Conservation (phyloP, 2,329 filamentous ascomycete genomes). For the Huntiella savannae region DNA sequence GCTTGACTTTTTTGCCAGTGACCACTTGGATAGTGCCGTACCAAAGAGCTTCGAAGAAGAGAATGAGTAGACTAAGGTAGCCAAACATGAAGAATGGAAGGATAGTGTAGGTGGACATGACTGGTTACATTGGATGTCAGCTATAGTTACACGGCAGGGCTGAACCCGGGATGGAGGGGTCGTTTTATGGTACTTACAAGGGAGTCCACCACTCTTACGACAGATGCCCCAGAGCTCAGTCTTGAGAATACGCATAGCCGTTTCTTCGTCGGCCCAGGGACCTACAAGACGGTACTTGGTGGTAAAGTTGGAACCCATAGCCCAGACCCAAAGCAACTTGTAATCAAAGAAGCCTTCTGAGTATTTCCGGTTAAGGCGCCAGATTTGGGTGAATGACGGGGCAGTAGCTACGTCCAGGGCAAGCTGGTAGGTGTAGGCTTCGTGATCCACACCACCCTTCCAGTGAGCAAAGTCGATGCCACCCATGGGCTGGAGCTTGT, state of each 20-base stretch:
- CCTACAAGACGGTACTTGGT: conserved; percentile 28
- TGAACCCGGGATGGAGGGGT: no score
- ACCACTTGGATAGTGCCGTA: background rate
- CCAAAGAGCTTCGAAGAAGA: conserved; percentile 14
- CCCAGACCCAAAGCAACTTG: conserved; percentile 23
- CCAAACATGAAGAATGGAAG: conserved; percentile 21
- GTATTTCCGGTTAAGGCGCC: conserved; percentile 13
- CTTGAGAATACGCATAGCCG: conserved; percentile 21
- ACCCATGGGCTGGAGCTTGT: conserved; percentile 20
- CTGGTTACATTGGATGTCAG: no score
- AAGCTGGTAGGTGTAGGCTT: conserved; percentile 30
- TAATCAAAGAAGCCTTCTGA: conserved; percentile 12
- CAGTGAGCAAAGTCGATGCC: conserved; percentile 18
- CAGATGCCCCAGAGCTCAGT: conserved; percentile 24
- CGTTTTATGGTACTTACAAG: conserved; percentile 18
- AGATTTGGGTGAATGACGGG: conserved; percentile 20
- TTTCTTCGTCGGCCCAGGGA: conserved; percentile 23
- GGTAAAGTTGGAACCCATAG: conserved; percentile 30
- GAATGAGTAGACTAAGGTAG: conserved; percentile 19
- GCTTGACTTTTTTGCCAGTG: background rate
- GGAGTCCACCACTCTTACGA: conserved; percentile 19
- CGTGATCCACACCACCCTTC: conserved; percentile 28
- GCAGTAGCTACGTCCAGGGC: conserved; percentile 27
- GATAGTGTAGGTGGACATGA: conserved; percentile 17
- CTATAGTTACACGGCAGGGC: no score